Evolutionary conservation across 78 protist species (phyloP).

Genomic region (Dictyostelium purpureum): DNA sequence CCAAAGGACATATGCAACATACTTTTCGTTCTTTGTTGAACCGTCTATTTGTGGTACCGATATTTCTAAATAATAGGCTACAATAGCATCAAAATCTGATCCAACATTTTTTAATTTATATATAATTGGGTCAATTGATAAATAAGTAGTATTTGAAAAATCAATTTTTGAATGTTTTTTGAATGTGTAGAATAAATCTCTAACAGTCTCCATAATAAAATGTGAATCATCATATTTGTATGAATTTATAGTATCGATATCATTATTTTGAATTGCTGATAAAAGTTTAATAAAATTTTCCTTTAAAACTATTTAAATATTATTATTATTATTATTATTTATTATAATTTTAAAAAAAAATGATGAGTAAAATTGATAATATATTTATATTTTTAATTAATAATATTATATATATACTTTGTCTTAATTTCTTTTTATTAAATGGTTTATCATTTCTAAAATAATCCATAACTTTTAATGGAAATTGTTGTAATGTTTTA

Average conservation of each 20-base stretch:
- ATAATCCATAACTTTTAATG: background rate
- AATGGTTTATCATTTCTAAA: constrained; percentile 16
- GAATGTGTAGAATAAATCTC: constrained; percentile 62
- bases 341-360: background rate
- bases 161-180: background rate
- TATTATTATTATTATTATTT: too few species aligned
- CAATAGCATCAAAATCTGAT: constrained; percentile 14
- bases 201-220: constrained; percentile 15
- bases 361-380: background rate
- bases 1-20: background rate
- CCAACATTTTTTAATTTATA: background rate
- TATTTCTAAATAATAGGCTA: background rate
- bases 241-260: background rate
- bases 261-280: constrained; percentile 42
- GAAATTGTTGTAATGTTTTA: background rate
- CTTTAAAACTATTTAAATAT: background rate
- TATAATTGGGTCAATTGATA: background rate
- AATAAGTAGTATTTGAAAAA: too few species aligned
- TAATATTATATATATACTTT: background rate
- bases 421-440: background rate
- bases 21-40: background rate
- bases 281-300: constrained; percentile 10
- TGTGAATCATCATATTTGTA: constrained; percentile 40
- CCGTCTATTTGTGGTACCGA: background rate
- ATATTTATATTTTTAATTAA: background rate